Conservation (phyloP, 2,329 filamentous ascomycete genomes). For the Trichoderma brevicompactum region DNA sequence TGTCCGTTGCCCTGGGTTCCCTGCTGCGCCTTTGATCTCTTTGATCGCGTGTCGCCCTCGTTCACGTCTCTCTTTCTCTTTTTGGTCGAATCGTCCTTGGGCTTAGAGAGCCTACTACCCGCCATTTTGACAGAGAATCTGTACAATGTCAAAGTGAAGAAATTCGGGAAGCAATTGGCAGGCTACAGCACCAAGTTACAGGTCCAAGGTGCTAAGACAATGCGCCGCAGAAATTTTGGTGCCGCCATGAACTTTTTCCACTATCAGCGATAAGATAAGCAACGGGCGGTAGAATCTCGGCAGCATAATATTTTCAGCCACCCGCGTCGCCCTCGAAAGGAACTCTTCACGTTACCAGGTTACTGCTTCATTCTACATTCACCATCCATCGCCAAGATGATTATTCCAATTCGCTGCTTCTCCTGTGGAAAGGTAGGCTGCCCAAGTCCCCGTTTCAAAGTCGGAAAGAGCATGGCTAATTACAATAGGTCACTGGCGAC, state of each 20-base stretch:
- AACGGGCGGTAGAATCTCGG: slow-evolving; percentile 41
- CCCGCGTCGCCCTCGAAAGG: slow-evolving; percentile 11
- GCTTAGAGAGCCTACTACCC: slow-evolving; percentile 40
- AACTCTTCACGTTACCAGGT: slow-evolving; percentile 32
- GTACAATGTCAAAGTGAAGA: slow-evolving; percentile 1
- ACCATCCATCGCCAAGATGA: slow-evolving; percentile 67
- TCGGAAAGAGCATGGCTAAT: slow-evolving; percentile 36
- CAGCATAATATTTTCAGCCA: slow-evolving; percentile 35
- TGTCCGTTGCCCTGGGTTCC: slow-evolving; percentile 31
- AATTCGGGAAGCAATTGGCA: slow-evolving; percentile 20
- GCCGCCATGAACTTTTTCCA: slow-evolving; percentile 47
- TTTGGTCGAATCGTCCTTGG: slow-evolving; percentile 46
- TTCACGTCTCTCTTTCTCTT: slow-evolving; percentile 54
- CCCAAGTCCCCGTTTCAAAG: neutral
- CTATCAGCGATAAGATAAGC: slow-evolving; percentile 47
- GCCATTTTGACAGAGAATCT: slow-evolving; percentile 40
- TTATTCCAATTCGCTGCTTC: slow-evolving; percentile 98
- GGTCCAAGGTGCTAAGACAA: slow-evolving; percentile 19
- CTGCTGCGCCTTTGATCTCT: slow-evolving; percentile 41
- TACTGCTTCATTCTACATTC: slow-evolving; percentile 2
- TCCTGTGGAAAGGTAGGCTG: slow-evolving; percentile 93
- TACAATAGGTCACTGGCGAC: slow-evolving; percentile 83
- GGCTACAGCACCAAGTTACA: slow-evolving; percentile 29
- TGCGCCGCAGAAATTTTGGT: slow-evolving; percentile 46
- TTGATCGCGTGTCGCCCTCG: slow-evolving; percentile 48